Evolutionary conservation across 176 grass and related monocot species (phyloP).

Genomic region (Aegilops umbellulata): DNA sequence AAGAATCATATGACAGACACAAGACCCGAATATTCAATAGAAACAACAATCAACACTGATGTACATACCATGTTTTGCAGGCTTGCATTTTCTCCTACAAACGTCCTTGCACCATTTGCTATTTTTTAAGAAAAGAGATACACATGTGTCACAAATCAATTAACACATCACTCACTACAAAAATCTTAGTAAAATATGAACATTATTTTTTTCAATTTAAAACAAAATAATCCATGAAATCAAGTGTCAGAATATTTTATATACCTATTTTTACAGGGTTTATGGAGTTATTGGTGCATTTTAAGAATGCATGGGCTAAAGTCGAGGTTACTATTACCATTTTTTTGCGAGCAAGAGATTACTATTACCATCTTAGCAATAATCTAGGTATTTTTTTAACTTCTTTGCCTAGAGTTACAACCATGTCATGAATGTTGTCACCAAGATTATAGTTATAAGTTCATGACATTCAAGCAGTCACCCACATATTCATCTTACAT

Average conservation of each 20-base stretch:
- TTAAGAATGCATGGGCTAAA: background rate
- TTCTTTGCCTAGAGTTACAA: background rate
- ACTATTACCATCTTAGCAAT: background rate
- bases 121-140: background rate
- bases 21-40: no score
- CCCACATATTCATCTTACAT: background rate
- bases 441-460: no score
- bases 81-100: background rate
- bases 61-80: slow-evolving; percentile 3
- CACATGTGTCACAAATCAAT: background rate
- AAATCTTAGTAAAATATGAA: background rate
- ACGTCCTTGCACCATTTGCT: background rate
- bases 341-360: no score
- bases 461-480: background rate
- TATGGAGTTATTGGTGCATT: background rate
- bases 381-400: background rate
- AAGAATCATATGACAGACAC: background rate
- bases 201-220: background rate
- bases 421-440: no score
- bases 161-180: background rate
- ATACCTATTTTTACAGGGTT: background rate
- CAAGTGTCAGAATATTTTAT: background rate
- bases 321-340: background rate
- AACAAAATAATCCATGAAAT: background rate
- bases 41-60: background rate